A percentile compares a stretch with the other conserved stretches of the same genome.
Conservation (phyloP, 257 asterid species). For the Jacaranda mimosifolia region DNA sequence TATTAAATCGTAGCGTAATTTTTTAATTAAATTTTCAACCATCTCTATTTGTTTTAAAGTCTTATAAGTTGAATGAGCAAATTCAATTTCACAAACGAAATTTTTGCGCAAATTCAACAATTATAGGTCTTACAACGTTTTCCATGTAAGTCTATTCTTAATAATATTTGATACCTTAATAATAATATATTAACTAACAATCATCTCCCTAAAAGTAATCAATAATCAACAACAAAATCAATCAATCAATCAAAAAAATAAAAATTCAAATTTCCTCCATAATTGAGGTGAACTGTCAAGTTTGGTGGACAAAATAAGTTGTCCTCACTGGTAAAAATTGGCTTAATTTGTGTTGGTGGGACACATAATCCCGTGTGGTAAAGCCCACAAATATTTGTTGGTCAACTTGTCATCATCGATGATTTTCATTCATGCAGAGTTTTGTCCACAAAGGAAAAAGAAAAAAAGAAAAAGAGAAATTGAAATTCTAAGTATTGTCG, state of each 20-base stretch:
- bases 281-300: slow-evolving; percentile 1
- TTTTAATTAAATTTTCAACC: too few relatives aligned
- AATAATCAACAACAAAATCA: background rate
- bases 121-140: background rate
- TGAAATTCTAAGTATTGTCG: background rate
- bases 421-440: background rate
- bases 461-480: background rate
- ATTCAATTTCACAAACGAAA: too few relatives aligned
- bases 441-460: background rate
- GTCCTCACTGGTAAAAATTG: background rate
- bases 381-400: slow-evolving; percentile 31
- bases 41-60: too few relatives aligned
- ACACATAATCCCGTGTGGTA: background rate
- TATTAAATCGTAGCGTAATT: too few relatives aligned
- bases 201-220: too few relatives aligned
- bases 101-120: too few relatives aligned
- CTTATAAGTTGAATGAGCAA: background rate
- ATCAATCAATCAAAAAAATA: background rate
- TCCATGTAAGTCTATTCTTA: background rate
- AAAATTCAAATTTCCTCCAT: background rate
- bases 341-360: slow-evolving; percentile 19
- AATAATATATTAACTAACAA: too few relatives aligned
- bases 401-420: background rate
- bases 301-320: background rate
- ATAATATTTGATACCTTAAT: too few relatives aligned